These are phyloP conservation scores for Styphnolobium japonicum DNA, from an alignment of 306 rosid species.

Conservation along the genomic window DNA sequence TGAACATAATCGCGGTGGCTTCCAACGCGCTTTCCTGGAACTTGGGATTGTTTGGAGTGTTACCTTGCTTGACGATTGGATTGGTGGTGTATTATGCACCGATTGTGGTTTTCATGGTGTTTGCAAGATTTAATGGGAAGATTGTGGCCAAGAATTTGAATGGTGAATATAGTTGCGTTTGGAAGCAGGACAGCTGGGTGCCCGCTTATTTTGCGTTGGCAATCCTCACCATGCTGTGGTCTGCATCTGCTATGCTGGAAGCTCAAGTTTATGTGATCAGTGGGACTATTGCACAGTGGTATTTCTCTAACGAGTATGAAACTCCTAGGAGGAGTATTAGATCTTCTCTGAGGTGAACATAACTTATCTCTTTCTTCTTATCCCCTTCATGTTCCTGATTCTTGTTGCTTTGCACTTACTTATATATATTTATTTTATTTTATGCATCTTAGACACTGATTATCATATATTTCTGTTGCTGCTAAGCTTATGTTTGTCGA, in stretches of 20 bases:
- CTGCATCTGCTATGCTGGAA: conserved; percentile 68
- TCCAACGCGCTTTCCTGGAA: conserved; percentile 69
- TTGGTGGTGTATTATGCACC: conserved; percentile 66
- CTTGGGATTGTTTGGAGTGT: conserved; percentile 57
- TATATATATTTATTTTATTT: background rate
- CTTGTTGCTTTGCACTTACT: conserved; percentile 1
- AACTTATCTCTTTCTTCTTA: background rate
- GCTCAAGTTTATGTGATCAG: conserved; percentile 86
- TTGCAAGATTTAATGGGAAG: conserved; percentile 72
- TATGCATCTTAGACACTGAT: background rate
- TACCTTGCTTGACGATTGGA: conserved; percentile 62
- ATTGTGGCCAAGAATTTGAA: conserved; percentile 32
- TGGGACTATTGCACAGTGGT: conserved; percentile 90
- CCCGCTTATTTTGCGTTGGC: conserved; percentile 87
- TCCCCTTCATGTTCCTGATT: background rate
- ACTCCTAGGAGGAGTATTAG: conserved; percentile 55
- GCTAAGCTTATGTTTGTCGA: background rate
- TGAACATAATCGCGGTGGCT: conserved; percentile 73
- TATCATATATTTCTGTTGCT: no score
- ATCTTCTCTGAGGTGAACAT: conserved; percentile 70
- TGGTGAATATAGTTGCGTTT: conserved; percentile 62
- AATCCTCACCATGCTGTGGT: conserved; percentile 88
- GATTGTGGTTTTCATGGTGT: conserved; percentile 73
- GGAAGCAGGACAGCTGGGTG: conserved; percentile 92
- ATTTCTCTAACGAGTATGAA: conserved; percentile 58